Conservation (phyloP, 352 stramenopile species). For the Phytophthora rubi region DNA sequence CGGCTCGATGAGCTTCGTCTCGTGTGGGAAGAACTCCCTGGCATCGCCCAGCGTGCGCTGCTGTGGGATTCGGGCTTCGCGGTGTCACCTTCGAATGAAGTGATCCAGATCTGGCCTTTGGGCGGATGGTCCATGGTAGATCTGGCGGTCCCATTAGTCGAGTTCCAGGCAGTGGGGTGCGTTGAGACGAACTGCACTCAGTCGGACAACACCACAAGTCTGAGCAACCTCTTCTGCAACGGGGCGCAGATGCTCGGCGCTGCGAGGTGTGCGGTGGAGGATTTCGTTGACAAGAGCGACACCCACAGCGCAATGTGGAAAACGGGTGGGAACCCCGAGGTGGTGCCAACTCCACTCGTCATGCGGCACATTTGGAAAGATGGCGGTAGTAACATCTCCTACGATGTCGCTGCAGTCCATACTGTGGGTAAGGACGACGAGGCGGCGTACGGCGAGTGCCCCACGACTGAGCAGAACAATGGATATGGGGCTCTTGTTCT, state of each 20-base stretch:
- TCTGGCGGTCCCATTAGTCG: constrained; percentile 17
- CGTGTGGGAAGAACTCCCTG: constrained; percentile 11
- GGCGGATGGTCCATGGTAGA: constrained; percentile 17
- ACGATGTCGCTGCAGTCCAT: constrained; percentile 26
- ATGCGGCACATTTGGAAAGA: constrained; percentile 24
- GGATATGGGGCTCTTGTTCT: constrained; percentile 26
- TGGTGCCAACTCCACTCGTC: constrained; percentile 8
- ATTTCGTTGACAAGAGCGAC: constrained; percentile 6
- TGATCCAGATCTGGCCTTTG: constrained; percentile 29
- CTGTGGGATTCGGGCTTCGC: constrained; percentile 35
- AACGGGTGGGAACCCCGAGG: constrained; percentile 17
- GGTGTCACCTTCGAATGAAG: background rate
- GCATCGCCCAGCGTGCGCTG: constrained; percentile 28
- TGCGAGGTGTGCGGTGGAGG: constrained; percentile 24
- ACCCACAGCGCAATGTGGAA: constrained; percentile 30
- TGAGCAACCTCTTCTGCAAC: constrained; percentile 23
- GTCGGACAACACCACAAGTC: constrained; percentile 17
- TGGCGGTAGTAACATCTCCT: constrained; percentile 12
- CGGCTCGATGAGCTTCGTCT: constrained; percentile 1
- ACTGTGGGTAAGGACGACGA: constrained; percentile 12
- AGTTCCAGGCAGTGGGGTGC: constrained; percentile 16
- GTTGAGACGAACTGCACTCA: constrained; percentile 19
- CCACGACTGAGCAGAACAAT: background rate
- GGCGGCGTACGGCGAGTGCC: constrained; percentile 15
- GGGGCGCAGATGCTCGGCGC: constrained; percentile 24